Evolutionary conservation across 208 protist species (phyloP).

Genomic region (Trypanosoma melophagium): DNA sequence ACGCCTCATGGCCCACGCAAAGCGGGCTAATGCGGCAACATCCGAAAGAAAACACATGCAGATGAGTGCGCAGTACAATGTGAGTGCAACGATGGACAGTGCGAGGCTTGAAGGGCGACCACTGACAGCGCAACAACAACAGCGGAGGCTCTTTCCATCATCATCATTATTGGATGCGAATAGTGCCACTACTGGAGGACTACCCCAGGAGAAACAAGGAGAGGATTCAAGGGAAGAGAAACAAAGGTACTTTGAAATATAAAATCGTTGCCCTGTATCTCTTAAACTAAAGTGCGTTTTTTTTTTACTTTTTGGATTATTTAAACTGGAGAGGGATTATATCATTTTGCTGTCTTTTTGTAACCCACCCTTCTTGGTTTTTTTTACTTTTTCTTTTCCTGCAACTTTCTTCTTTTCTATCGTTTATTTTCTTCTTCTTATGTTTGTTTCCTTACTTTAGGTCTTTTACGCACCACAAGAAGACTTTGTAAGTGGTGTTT

Average conservation of each 20-base stretch:
- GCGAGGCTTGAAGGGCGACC: constrained; percentile 25
- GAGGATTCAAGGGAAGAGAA: background rate
- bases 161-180: background rate
- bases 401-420: no score
- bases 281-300: background rate
- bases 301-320: background rate
- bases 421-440: constrained; percentile 9
- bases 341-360: constrained; percentile 5
- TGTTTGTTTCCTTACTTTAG: background rate
- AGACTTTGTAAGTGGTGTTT: no score
- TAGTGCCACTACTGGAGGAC: background rate
- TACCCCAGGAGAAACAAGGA: background rate
- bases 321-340: no score
- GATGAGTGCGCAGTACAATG: constrained; percentile 17
- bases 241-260: constrained; percentile 16
- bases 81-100: constrained; percentile 23
- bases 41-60: constrained; percentile 20
- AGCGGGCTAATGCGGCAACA: background rate
- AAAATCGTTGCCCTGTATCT: background rate
- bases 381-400: constrained; percentile 12
- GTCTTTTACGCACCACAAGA: no score
- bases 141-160: constrained; percentile 24
- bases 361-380: background rate
- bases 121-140: constrained; percentile 17
- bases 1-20: constrained; percentile 27